Evolutionary conservation across 306 rosid species (phyloP), one percentile per base, ranked within the genome.

Genomic region (Bauhinia variegata): DNA sequence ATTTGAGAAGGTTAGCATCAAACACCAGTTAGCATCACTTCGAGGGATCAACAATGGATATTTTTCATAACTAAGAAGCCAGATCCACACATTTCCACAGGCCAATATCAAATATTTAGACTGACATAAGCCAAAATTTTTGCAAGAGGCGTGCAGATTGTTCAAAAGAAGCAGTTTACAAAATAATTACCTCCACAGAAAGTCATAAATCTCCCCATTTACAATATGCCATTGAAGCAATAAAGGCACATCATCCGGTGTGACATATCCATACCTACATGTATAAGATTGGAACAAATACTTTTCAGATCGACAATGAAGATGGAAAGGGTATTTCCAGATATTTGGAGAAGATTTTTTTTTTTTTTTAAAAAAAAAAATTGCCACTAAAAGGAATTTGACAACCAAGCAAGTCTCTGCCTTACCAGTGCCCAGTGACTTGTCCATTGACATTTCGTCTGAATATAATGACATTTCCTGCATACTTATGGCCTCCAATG

Each of bases 221-320:
- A 81, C 46, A 65, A 90, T 67, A 75, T 93, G 99, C 46, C 88
- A 85, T 51, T 88, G 95, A 68, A 93, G 87, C 87, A 93, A 78
- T 52, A 54, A 67, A 65, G 88, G 83, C 33, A 88, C 88, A 67
- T 93, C 97, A 47, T 90, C 96, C 2, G 95, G 95, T 14, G 90
- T 42, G 70, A 93, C 99, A 75, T 90, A 93, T 37, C 98, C 98
- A 78, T 93, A 93, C 99, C 99, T 93, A 49, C 34, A 79, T 34
- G 72, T 60, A 48, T 31, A 41, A 47, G 43, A 39, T 14, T 14
- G 17, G 47, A 54, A 39, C 48, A 36, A 61, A 63, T 34, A 52
- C 19, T 42, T 19, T 19, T 37, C n/a, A 19, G 43, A 44, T 33
- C 32, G 60, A 63, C 44, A 44, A 42, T 54, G 60, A 67, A 15